Base-by-base conservation (phyloP, 306 rosid species). In the Clitoria ternatea region DNA sequence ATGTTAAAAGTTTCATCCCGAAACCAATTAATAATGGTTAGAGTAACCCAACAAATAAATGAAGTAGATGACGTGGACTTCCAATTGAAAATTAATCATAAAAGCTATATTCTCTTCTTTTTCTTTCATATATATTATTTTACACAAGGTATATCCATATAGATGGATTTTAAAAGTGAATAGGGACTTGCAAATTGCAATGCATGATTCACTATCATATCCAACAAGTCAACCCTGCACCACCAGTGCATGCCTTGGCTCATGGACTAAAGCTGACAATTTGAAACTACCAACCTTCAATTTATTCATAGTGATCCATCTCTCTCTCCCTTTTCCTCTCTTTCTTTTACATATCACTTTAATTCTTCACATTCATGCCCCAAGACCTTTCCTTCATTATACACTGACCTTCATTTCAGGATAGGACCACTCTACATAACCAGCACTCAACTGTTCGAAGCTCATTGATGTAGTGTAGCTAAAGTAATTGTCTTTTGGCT, bases 201-300 rank as follows among this genome's bases (percentile, higher is more conserved):
- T n/a, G n/a, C 61, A 56, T 65, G 32, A 30, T 64, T 53, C 67
- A 66, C 71, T 59, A 35, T 26, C 30, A 47, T 65, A 27, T 24
- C 19, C 30, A 15, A 33, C 4, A 59, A 59, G 44, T 59, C 65
- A 59, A 59, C 65, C 39, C 65, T 8, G 8, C 26, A 59, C 26
- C 3, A 18, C 44, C 65, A 32, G n/a, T n/a, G n/a, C n/a, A n/a
- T n/a, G n/a, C n/a, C n/a, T n/a, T n/a, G n/a, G n/a, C n/a, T n/a
- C n/a, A n/a, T n/a, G n/a, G n/a, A n/a, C 26, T 17, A 17, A 32
- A 59, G 44, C 33, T 59, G 65, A 33, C 43, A 32, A 59, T 26
- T 30, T 59, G 65, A 33, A 24, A 32, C 42, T 15, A 57, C 24
- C 39, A 59, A 32, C 65, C 65, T 32, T 17, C 65, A 26, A 32